Evolutionary conservation across 2,329 filamentous ascomycete species (phyloP).

Genomic region (Penicillium sclerotiorum): DNA sequence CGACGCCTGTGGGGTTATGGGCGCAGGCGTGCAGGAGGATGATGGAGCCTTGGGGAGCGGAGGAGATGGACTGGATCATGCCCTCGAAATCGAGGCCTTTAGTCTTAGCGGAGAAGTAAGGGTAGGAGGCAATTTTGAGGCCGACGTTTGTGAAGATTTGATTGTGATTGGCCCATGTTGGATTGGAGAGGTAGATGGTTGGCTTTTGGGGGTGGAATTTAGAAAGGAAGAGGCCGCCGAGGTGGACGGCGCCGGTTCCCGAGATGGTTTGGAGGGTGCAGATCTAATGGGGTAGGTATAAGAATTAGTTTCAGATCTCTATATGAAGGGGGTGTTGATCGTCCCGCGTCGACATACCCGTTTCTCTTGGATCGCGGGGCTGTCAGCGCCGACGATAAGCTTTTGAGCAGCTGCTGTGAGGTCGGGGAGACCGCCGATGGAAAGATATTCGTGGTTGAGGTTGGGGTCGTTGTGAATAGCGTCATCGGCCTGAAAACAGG

Average conservation of each 20-base stretch:
- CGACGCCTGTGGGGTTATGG: conserved; percentile 97
- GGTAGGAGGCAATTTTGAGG: conserved; percentile 78
- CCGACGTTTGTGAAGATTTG: conserved; percentile 95
- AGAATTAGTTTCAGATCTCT: not conserved
- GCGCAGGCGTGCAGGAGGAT: conserved; percentile 93
- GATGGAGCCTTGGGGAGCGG: conserved; percentile 77
- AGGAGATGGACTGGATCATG: conserved; percentile 72
- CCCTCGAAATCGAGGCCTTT: conserved; percentile 90
- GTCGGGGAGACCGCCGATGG: conserved; percentile 82
- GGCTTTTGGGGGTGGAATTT: conserved; percentile 78
- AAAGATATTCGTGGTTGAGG: conserved; percentile 97
- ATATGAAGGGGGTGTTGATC: not conserved
- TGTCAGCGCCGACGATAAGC: conserved; percentile 78
- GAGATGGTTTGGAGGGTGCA: conserved; percentile 92
- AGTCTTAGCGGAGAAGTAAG: conserved; percentile 88
- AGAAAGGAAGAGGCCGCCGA: conserved; percentile 89
- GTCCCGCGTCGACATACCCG: conserved; percentile 58
- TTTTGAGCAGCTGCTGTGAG: conserved; percentile 91
- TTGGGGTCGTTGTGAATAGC: conserved; percentile 84
- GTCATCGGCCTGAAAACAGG: conserved; percentile 81
- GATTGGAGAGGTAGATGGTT: conserved; percentile 86
- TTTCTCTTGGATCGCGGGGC: conserved; percentile 80
- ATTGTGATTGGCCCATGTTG: conserved; percentile 98
- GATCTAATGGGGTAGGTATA: conserved; percentile 46
- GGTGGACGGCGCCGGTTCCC: conserved; percentile 90